These are phyloP conservation scores for Perilla frutescens DNA, from an alignment of 257 asterid species.

Conservation along the genomic window DNA sequence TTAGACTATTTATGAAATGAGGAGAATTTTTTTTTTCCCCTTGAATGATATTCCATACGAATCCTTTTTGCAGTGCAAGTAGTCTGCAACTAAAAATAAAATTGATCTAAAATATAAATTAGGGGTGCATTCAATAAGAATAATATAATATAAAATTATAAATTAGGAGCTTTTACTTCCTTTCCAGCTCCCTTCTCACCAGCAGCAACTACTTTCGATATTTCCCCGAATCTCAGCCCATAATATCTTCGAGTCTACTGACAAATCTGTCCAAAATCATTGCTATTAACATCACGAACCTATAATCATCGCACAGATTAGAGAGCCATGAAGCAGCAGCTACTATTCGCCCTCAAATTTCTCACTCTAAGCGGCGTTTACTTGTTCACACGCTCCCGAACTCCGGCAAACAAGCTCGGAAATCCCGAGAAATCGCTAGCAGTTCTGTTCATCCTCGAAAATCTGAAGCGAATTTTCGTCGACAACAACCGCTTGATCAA, in stretches of 20 bases:
- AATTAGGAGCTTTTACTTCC: background rate
- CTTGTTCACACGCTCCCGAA: slow-evolving; percentile 53
- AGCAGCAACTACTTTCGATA: background rate
- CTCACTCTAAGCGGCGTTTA: slow-evolving; percentile 44
- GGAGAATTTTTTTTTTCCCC: no score
- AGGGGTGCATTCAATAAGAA: no score
- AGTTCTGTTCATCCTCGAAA: slow-evolving; percentile 42
- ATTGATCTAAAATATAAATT: no score
- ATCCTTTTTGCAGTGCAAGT: no score
- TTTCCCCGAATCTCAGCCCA: background rate
- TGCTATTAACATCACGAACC: background rate
- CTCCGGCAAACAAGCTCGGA: slow-evolving; percentile 33
- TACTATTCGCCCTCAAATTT: slow-evolving; percentile 38
- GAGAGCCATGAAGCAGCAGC: slow-evolving; percentile 46
- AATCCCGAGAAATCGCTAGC: slow-evolving; percentile 42
- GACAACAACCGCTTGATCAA: slow-evolving; percentile 39
- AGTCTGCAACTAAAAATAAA: no score
- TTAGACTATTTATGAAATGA: no score
- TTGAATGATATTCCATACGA: no score
- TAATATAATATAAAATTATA: no score
- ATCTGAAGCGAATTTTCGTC: slow-evolving; percentile 44
- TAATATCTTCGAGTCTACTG: background rate
- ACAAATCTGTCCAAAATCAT: background rate
- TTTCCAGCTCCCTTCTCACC: slow-evolving; percentile 23
- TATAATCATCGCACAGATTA: background rate